Evolutionary conservation across 192 early-diverging fungal genomes (phyloP).

Genomic region (Backusella australiensis): DNA sequence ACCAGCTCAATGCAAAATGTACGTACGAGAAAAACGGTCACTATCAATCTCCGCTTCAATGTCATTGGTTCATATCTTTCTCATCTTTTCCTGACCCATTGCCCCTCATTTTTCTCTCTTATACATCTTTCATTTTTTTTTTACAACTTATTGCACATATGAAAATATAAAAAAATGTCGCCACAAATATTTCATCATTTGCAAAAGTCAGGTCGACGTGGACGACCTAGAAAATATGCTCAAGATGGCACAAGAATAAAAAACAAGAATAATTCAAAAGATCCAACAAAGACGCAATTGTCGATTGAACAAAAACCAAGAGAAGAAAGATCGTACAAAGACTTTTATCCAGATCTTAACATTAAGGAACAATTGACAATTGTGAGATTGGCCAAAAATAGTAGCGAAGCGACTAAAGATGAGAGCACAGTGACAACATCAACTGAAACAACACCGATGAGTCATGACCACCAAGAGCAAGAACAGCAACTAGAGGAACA

Average conservation of each 20-base stretch:
- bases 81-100: too few relatives aligned
- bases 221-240: slow-evolving; percentile 12
- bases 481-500: not conserved
- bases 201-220: slow-evolving; percentile 14
- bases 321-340: slow-evolving; percentile 81
- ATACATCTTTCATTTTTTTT: not conserved
- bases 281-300: not conserved
- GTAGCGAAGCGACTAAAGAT: not conserved
- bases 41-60: not conserved
- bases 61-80: not conserved
- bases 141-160: not conserved
- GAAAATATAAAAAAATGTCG: not conserved
- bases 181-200: not conserved
- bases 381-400: slow-evolving; percentile 18
- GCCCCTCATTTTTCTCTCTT: not conserved
- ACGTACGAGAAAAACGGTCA: not conserved
- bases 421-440: not conserved
- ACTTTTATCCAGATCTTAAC: slow-evolving; percentile 82
- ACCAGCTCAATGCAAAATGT: too few relatives aligned
- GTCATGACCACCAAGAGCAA: not conserved
- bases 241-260: not conserved
- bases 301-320: slow-evolving; percentile 53
- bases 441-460: not conserved
- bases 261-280: not conserved
- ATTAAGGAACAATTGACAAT: slow-evolving; percentile 45